Conservation (phyloP, 495 filamentous ascomycete genomes). For the Hypoxylon intermedium region DNA sequence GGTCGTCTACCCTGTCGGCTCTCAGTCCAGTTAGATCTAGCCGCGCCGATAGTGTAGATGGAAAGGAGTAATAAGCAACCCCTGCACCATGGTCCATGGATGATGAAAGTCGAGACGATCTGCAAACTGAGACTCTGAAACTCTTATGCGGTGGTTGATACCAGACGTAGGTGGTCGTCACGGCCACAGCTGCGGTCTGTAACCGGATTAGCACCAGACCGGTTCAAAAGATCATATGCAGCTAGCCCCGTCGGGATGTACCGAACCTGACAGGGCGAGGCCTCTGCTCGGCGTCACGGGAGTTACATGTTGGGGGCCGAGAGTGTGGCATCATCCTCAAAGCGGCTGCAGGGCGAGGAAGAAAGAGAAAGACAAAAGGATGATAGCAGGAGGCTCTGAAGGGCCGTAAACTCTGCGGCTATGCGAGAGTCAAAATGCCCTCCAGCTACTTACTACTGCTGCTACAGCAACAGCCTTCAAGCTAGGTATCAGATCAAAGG, state of each 20-base stretch:
- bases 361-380: too few relatives aligned
- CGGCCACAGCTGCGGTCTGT: constrained; percentile 35
- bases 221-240: constrained; percentile 25
- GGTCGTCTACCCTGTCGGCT: too few relatives aligned
- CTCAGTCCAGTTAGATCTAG: constrained; percentile 20
- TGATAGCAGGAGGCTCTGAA: neutral
- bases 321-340: neutral
- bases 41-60: constrained; percentile 19
- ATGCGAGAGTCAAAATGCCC: constrained; percentile 12
- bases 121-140: constrained; percentile 53
- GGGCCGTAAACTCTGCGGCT: constrained; percentile 8
- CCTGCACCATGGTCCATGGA: too few relatives aligned
- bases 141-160: constrained; percentile 38
- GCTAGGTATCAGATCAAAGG: constrained; percentile 18
- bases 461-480: constrained; percentile 8
- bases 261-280: constrained; percentile 26
- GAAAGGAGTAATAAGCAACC: neutral
- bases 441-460: too few relatives aligned
- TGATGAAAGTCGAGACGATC: constrained; percentile 42
- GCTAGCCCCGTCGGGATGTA: constrained; percentile 31
- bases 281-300: neutral
- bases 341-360: too few relatives aligned
- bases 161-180: constrained; percentile 25
- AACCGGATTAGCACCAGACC: constrained; percentile 46
- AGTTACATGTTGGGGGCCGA: constrained; percentile 7